Conservation (phyloP, 805 yeast genomes). For the Pichia cephalocereana region DNA sequence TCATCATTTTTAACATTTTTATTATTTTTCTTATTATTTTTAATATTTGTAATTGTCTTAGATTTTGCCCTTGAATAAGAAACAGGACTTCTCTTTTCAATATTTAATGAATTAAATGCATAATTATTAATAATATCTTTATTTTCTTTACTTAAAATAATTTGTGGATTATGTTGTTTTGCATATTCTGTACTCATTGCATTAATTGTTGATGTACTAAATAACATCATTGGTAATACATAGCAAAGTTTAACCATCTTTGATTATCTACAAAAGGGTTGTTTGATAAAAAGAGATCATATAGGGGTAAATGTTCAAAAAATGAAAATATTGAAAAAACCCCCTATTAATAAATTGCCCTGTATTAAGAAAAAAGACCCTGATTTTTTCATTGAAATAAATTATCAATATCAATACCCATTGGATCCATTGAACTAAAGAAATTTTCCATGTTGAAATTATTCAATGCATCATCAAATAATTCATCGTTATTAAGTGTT, state of each 20-base stretch:
- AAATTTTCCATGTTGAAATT: not conserved
- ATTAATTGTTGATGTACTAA: not conserved
- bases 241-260: conserved; percentile 7
- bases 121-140: not conserved
- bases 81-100: not conserved
- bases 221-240: not conserved
- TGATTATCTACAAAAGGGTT: not conserved
- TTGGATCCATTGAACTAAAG: not conserved
- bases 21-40: not conserved
- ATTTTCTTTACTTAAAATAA: not conserved
- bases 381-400: not conserved
- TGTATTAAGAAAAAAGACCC: not conserved
- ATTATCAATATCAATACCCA: not conserved
- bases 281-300: no score
- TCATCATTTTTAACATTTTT: no score
- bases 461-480: not conserved
- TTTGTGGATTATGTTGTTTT: not conserved
- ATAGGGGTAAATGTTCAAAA: no score
- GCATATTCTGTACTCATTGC: not conserved
- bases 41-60: not conserved
- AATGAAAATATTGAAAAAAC: no score
- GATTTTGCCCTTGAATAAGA: not conserved
- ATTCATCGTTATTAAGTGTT: not conserved
- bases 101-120: not conserved
- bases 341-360: not conserved